Conservation (phyloP, 1,284 basidiomycete species). For the Peniophora sp. region DNA sequence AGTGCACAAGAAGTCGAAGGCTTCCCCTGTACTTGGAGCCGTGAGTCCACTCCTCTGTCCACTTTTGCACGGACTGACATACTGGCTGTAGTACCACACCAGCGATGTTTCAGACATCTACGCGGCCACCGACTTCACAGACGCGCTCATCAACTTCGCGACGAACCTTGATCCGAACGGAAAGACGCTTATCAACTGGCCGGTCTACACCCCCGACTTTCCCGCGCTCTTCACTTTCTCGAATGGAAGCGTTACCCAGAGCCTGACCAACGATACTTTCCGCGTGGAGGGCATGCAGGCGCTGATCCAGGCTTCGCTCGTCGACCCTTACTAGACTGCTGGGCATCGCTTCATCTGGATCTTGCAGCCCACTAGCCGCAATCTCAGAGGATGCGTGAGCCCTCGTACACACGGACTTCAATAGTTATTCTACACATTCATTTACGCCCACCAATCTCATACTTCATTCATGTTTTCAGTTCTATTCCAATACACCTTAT, state of each 20-base stretch:
- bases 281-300: conserved; percentile 24
- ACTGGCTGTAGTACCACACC: background rate
- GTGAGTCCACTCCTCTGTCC: conserved; percentile 19
- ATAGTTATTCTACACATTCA: too few relatives aligned
- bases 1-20: conserved; percentile 40
- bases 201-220: conserved; percentile 11
- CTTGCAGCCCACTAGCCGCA: too few relatives aligned
- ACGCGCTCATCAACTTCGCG: conserved; percentile 19
- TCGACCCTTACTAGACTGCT: background rate
- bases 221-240: conserved; percentile 16
- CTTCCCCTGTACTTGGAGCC: conserved; percentile 33
- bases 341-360: too few relatives aligned
- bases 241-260: conserved; percentile 15
- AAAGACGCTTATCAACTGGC: conserved; percentile 10
- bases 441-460: too few relatives aligned
- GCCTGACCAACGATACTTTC: conserved; percentile 22
- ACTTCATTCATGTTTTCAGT: too few relatives aligned
- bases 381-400: too few relatives aligned
- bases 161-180: conserved; percentile 17
- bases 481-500: too few relatives aligned
- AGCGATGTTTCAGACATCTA: conserved; percentile 10
- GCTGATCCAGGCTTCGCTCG: background rate
- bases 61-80: background rate
- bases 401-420: too few relatives aligned
- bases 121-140: conserved; percentile 11